Conservation (phyloP, 2,329 filamentous ascomycete genomes). For the Colletotrichum karsti region DNA sequence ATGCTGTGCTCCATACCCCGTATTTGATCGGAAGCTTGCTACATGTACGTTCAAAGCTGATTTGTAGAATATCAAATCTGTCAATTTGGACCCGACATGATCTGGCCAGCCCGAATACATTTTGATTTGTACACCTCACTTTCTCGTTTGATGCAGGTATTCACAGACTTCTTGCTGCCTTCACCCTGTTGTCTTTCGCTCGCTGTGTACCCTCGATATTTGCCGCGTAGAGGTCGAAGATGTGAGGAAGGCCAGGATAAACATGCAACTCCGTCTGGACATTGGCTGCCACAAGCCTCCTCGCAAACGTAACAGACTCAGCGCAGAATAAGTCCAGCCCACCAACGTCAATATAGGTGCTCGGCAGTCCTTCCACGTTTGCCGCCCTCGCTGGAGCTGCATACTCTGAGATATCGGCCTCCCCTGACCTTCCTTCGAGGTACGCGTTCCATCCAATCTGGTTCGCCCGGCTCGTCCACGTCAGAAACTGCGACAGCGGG, state of each 20-base stretch:
- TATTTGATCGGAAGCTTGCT: no score
- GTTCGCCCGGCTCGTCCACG: slow-evolving; percentile 31
- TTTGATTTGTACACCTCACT: no score
- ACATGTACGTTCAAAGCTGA: no score
- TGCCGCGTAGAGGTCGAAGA: slow-evolving; percentile 38
- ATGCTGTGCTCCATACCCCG: no score
- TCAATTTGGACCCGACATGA: no score
- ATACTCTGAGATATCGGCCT: slow-evolving; percentile 18
- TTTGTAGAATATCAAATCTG: no score
- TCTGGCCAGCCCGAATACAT: no score
- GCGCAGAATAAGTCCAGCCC: slow-evolving; percentile 47
- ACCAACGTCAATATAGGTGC: slow-evolving; percentile 48
- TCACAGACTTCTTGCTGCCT: neutral
- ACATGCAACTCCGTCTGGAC: slow-evolving; percentile 49
- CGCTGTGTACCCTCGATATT: neutral
- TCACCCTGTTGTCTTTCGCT: slow-evolving; percentile 1
- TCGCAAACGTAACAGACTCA: slow-evolving; percentile 42
- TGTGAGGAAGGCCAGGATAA: slow-evolving; percentile 49
- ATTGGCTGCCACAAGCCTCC: slow-evolving; percentile 38
- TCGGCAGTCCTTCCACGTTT: slow-evolving; percentile 39
- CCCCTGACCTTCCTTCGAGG: slow-evolving; percentile 25
- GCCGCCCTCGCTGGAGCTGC: slow-evolving; percentile 34
- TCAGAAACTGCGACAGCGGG: slow-evolving; percentile 15
- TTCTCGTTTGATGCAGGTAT: no score
- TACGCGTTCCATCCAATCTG: slow-evolving; percentile 35